Evolutionary conservation across 257 asterid species (phyloP).

Genomic region (Petunia axillaris): DNA sequence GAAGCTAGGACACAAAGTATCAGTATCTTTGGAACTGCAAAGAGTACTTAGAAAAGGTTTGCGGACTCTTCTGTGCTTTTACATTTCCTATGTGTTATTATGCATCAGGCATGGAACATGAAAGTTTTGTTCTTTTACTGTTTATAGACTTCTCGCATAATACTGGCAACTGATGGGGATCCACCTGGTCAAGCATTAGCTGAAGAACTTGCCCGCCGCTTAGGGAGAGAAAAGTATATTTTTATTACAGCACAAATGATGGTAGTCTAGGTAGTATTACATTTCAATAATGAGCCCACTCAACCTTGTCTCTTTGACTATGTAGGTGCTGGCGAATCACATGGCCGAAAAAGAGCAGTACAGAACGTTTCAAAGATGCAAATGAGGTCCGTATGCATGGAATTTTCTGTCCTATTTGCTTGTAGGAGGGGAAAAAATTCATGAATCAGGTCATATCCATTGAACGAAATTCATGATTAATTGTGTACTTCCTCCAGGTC

Average conservation of each 20-base stretch:
- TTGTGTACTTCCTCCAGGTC: not conserved
- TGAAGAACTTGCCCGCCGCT: conserved; percentile 97
- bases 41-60: conserved; percentile 74
- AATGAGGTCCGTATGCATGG: conserved; percentile 67
- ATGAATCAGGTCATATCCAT: conserved; percentile 2
- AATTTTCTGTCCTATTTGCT: not conserved
- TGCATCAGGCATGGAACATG: conserved; percentile 32
- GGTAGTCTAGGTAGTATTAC: conserved; percentile 15
- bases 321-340: conserved; percentile 95
- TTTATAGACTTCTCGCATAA: conserved; percentile 88
- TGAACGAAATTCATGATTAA: conserved; percentile 2
- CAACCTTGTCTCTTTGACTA: conserved; percentile 29
- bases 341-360: conserved; percentile 85
- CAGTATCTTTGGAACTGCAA: conserved; percentile 97
- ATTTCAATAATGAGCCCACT: conserved; percentile 7
- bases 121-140: conserved; percentile 28
- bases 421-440: not conserved
- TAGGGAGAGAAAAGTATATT: conserved; percentile 90
- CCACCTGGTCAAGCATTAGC: conserved; percentile 96
- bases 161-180: conserved; percentile 96
- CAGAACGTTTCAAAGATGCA: conserved; percentile 80
- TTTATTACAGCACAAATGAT: not conserved
- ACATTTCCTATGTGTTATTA: conserved; percentile 26
- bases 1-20: conserved; percentile 91
- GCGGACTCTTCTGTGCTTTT: conserved; percentile 16